A percentile compares a stretch with the other conserved stretches of the same genome.
These are phyloP conservation scores for Xerocomellus chrysenteron DNA, from an alignment of 768 basidiomycete species.

Conservation along the genomic window DNA sequence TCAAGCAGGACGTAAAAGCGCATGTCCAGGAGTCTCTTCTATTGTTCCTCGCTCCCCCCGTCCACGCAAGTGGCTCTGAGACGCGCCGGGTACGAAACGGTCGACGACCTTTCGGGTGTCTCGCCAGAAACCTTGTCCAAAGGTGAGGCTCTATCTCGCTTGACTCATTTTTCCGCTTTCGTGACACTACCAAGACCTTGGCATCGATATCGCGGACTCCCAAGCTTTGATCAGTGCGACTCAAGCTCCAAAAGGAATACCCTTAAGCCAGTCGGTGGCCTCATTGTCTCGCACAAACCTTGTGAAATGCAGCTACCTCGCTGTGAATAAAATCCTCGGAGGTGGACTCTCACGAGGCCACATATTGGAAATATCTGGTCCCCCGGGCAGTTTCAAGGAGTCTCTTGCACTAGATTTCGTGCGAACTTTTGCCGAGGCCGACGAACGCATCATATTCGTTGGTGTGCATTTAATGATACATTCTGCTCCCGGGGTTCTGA, in stretches of 20 bases:
- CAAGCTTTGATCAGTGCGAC: conserved; percentile 46
- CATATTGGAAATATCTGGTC: conserved; percentile 73
- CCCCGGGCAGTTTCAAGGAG: conserved; percentile 71
- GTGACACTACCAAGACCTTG: conserved; percentile 43
- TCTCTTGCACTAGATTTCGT: conserved; percentile 50
- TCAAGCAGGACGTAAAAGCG: background rate
- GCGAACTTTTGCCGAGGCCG: conserved; percentile 44
- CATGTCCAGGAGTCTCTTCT: conserved; percentile 44
- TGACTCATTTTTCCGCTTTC: background rate
- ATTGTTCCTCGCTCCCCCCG: conserved; percentile 45
- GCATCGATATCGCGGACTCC: conserved; percentile 44
- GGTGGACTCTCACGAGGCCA: conserved; percentile 63
- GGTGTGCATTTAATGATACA: conserved; percentile 41
- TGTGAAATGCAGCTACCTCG: conserved; percentile 35
- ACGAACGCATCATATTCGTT: conserved; percentile 58
- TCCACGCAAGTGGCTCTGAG: conserved; percentile 47
- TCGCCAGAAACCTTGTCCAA: conserved; percentile 48
- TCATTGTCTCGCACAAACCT: conserved; percentile 29
- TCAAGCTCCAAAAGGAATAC: conserved; percentile 31
- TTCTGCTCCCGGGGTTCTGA: conserved; percentile 1
- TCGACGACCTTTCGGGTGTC: conserved; percentile 47
- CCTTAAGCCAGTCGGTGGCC: conserved; percentile 60
- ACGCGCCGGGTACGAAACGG: conserved; percentile 56
- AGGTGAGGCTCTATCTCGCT: conserved; percentile 35
- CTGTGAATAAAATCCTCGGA: conserved; percentile 57